phyloP scores from a whole-genome alignment of 2,329 filamentous ascomycete genomes.

The Beauveria brongniartii region DNA sequence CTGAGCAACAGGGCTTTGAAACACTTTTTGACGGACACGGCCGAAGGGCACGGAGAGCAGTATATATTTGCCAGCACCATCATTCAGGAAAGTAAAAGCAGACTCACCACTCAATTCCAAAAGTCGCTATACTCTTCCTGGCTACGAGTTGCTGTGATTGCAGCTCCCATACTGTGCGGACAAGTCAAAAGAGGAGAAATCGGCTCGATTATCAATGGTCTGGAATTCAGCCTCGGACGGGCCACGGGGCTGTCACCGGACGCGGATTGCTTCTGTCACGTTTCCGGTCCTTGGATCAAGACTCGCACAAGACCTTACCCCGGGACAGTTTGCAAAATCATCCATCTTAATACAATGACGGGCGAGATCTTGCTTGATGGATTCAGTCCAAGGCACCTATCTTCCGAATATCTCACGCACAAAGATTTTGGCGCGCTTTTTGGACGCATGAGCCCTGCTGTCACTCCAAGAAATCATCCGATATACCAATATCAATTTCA shows the following conservation, averaged over 20 bases:
- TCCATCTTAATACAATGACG: conserved; percentile 10
- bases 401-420: background rate
- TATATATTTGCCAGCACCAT: background rate
- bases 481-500: background rate
- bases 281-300: background rate
- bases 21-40: rapidly evolving
- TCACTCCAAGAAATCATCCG: background rate
- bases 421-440: background rate
- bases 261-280: background rate
- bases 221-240: rapidly evolving
- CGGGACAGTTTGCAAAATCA: background rate
- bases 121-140: background rate
- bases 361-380: background rate
- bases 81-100: background rate
- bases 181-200: background rate
- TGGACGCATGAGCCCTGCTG: background rate
- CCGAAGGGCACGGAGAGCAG: rapidly evolving
- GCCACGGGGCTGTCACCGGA: background rate
- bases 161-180: background rate
- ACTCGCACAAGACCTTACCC: rapidly evolving
- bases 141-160: background rate
- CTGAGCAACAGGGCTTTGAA: background rate
- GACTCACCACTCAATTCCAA: background rate
- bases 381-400: background rate
- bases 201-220: background rate